Base-by-base conservation (phyloP, 768 basidiomycete species). In the Lentinus brumalis region DNA sequence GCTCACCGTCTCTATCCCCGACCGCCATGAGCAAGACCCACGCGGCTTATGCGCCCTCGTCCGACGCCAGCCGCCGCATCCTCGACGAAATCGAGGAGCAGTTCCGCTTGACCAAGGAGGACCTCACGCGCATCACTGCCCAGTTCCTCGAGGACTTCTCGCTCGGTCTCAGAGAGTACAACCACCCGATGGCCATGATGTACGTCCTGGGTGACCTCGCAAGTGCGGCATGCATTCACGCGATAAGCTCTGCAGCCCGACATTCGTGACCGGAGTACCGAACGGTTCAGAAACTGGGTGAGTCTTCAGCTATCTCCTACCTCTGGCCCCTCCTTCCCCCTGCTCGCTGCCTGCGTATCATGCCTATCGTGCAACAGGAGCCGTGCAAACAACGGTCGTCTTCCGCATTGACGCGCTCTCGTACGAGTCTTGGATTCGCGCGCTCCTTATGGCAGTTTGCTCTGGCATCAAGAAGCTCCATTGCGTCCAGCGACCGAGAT, bases 181-280 rank as follows among this genome's bases (percentile, higher is more conserved):
- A 84, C 39, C 84, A 89, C 47, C 79, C 89, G 42, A 91, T 96
- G 87, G 94, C 95, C 6, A 97, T 98, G 92, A 94, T 98, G 87
- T 91, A 66, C 58, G 85, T 70, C 29, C 39, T 2, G 57, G 2
- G 21, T 42, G 32, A 44, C 29, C 41, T 29, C 18, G 40, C 29
- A 29, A 3, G 7, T 21, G n/a, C 65, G 18, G 50, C 5, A 46
- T 18, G 42, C 40, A 29, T 15, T 41, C 55, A 46, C 41, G 56
- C 10, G 54, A 15, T 9, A 29, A 52, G 18, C 50, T 54, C 30
- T 57, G 29, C 67, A 95, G 93, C 66, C 97, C 97, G 6, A 91
- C 94, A 10, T 99, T 93, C 75, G 93, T 98, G 45, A 94, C 91
- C n/a, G 89, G 89, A 53, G 93, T 97, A 29, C 97, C 97, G 47